phyloP scores from a whole-genome alignment of 2,329 filamentous ascomycete species.

The Aspergillus quadrilineatus region DNA sequence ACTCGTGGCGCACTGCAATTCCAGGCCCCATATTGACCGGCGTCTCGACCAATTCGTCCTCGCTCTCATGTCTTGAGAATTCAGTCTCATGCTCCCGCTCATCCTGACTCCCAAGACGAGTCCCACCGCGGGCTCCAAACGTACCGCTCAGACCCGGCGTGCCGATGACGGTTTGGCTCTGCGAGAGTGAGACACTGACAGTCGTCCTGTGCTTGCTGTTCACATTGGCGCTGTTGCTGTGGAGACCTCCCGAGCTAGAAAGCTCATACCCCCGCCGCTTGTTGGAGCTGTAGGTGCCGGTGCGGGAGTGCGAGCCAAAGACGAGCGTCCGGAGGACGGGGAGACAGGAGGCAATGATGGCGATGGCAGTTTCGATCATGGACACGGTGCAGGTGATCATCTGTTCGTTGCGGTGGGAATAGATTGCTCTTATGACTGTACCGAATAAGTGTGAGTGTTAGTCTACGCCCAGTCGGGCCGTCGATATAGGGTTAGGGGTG shows the following conservation, averaged over 20 bases:
- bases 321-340: slow-evolving; percentile 25
- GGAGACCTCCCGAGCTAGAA: slow-evolving; percentile 13
- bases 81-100: background rate
- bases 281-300: slow-evolving; percentile 19
- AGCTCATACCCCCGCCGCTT: slow-evolving; percentile 21
- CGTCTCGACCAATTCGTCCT: slow-evolving; percentile 21
- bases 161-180: background rate
- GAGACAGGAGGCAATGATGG: slow-evolving; percentile 22
- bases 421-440: slow-evolving; percentile 25
- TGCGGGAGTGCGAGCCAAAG: slow-evolving; percentile 23
- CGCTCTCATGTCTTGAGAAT: slow-evolving; percentile 20
- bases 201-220: slow-evolving; percentile 13
- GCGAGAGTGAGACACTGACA: slow-evolving; percentile 13
- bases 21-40: slow-evolving; percentile 2
- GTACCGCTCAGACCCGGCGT: background rate
- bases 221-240: background rate
- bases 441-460: background rate
- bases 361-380: slow-evolving; percentile 24
- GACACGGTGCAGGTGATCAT: slow-evolving; percentile 28
- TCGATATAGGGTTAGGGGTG: background rate
- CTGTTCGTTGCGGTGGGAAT: slow-evolving; percentile 21
- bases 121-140: background rate
- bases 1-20: slow-evolving; percentile 22
- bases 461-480: too few species aligned
- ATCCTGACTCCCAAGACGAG: background rate